Conservation (phyloP, 768 basidiomycete genomes). For the Leccinum boreale region DNA sequence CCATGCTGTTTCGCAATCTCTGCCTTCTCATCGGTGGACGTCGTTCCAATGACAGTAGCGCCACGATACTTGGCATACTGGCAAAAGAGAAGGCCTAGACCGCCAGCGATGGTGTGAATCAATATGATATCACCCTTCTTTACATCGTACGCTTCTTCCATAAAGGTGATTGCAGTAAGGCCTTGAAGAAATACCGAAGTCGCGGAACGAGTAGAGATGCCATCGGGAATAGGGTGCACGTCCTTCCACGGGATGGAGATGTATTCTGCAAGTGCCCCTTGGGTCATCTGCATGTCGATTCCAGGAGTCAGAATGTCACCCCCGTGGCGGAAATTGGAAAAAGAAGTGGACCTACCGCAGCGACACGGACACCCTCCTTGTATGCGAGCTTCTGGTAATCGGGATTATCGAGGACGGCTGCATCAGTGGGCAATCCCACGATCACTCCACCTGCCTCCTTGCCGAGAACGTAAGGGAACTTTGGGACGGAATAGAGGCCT, state of each 20-base stretch:
- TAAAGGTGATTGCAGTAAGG: conserved; percentile 72
- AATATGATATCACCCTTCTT: conserved; percentile 77
- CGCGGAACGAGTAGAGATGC: conserved; percentile 55
- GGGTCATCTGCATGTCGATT: conserved; percentile 35
- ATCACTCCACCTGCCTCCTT: conserved; percentile 78
- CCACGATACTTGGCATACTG: conserved; percentile 73
- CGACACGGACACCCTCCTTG: conserved; percentile 68
- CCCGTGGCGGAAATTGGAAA: background rate
- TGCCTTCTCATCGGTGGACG: conserved; percentile 82
- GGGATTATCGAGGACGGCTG: conserved; percentile 52
- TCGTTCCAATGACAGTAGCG: conserved; percentile 90
- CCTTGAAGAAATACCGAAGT: conserved; percentile 73
- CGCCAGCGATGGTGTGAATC: conserved; percentile 90
- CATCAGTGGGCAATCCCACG: conserved; percentile 68
- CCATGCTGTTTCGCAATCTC: conserved; percentile 74
- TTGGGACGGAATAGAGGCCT: conserved; percentile 59
- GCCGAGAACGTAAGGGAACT: conserved; percentile 69
- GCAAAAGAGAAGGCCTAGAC: conserved; percentile 67
- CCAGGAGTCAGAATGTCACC: background rate
- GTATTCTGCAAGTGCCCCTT: conserved; percentile 69
- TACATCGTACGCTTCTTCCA: conserved; percentile 83
- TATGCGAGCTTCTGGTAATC: conserved; percentile 64
- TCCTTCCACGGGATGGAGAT: conserved; percentile 59
- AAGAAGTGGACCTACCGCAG: conserved; percentile 42
- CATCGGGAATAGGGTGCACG: conserved; percentile 61